Evolutionary conservation across 164 flowering plant species (phyloP).

Genomic region (Tetrastigma voinierianum): DNA sequence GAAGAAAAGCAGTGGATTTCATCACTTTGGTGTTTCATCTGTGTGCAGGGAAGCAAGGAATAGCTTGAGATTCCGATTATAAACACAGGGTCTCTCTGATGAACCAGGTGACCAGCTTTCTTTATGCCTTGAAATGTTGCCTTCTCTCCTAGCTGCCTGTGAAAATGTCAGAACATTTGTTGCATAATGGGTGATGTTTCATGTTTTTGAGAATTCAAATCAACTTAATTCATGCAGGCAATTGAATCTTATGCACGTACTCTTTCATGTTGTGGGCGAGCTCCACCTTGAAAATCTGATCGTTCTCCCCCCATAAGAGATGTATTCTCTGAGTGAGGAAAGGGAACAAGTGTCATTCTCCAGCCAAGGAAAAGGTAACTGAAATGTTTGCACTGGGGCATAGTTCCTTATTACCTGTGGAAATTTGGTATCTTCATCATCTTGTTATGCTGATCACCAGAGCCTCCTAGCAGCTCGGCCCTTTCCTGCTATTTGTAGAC

Average conservation of each 20-base stretch:
- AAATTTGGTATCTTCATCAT: constrained; percentile 55
- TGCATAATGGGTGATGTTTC: no score
- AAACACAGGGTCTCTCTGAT: constrained; percentile 85
- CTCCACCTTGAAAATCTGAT: constrained; percentile 72
- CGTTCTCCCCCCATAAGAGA: constrained; percentile 89
- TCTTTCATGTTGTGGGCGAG: constrained; percentile 77
- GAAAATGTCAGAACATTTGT: background rate
- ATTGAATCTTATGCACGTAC: constrained; percentile 33
- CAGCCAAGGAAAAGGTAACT: background rate
- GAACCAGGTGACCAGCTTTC: constrained; percentile 94
- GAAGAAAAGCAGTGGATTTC: background rate
- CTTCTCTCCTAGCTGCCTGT: constrained; percentile 80
- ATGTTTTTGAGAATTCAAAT: no score
- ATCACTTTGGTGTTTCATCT: constrained; percentile 17
- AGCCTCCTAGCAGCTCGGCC: constrained; percentile 72
- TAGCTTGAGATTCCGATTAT: constrained; percentile 66
- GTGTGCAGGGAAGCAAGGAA: constrained; percentile 57
- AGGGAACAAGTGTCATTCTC: background rate
- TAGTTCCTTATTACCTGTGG: constrained; percentile 48
- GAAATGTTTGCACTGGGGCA: background rate
- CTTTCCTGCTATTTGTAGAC: constrained; percentile 86
- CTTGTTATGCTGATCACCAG: constrained; percentile 63
- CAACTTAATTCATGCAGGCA: no score
- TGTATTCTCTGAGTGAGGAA: constrained; percentile 56
- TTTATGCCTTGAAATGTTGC: constrained; percentile 58